phyloP scores from a whole-genome alignment of 2,329 filamentous ascomycete genomes.

The Raffaelea ambrosiae region DNA sequence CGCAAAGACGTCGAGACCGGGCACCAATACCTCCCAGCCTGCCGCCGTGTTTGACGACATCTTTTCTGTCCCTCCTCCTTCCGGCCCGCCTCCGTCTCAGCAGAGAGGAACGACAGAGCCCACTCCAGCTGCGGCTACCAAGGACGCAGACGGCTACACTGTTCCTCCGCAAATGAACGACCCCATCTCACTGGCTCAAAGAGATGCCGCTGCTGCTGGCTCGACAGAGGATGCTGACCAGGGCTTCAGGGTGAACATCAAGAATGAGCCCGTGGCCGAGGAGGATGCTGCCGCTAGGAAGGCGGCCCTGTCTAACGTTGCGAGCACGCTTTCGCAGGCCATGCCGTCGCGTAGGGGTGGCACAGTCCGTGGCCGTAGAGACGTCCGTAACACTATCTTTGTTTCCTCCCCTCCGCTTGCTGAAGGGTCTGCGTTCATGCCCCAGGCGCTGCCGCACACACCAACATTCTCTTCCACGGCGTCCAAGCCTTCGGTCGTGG shows the following conservation, averaged over 20 bases:
- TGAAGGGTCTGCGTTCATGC: conserved; percentile 21
- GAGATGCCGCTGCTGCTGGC: conserved; percentile 37
- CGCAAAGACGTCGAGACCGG: conserved; percentile 26
- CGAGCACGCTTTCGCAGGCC: conserved; percentile 59
- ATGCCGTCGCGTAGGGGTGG: conserved; percentile 61
- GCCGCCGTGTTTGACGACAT: conserved; percentile 26
- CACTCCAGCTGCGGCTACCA: conserved; percentile 25
- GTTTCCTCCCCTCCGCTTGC: conserved; percentile 48
- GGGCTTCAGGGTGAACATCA: conserved; percentile 71
- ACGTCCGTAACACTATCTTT: conserved; percentile 87
- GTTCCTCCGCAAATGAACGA: conserved; percentile 57
- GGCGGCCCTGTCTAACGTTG: conserved; percentile 67
- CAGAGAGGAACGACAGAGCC: conserved; percentile 19
- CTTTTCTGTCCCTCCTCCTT: conserved; percentile 42
- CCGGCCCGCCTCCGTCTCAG: conserved; percentile 41
- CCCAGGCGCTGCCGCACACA: conserved; percentile 16
- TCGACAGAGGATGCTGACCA: conserved; percentile 53
- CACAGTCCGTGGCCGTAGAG: conserved; percentile 78
- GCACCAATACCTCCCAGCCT: conserved; percentile 23
- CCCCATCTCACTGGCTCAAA: conserved; percentile 64
- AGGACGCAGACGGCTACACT: conserved; percentile 68
- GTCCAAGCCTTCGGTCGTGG: conserved; percentile 38
- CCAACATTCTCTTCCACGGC: conserved; percentile 20
- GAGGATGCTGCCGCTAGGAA: conserved; percentile 66
- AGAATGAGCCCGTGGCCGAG: conserved; percentile 68